Percentiles rank a stretch among this genome's conserved stretches.
These are phyloP conservation scores for Fusarium subtropicale DNA, from an alignment of 2,329 filamentous ascomycete genomes.

Conservation along the genomic window DNA sequence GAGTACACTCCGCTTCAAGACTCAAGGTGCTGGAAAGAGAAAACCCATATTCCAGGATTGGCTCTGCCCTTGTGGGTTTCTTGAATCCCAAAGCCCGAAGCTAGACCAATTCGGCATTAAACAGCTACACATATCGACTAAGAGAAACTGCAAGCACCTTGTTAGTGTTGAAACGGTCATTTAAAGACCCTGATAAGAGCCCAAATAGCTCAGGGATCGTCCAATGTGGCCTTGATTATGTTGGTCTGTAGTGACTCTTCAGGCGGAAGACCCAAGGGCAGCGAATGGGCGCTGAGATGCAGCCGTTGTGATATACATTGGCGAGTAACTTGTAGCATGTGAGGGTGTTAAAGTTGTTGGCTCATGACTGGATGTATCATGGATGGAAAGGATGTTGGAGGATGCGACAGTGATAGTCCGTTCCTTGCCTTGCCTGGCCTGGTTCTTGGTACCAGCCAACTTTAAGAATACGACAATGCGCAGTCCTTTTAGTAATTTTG, in stretches of 20 bases:
- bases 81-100: constrained; percentile 12
- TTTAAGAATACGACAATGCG: constrained; percentile 40
- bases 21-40: constrained; percentile 24
- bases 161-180: constrained; percentile 31
- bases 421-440: constrained; percentile 4
- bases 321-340: constrained; percentile 21
- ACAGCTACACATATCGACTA: constrained; percentile 32
- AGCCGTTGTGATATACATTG: constrained; percentile 17
- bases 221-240: constrained; percentile 21
- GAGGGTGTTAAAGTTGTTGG: constrained; percentile 2
- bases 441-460: constrained; percentile 16
- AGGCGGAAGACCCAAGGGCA: constrained; percentile 31
- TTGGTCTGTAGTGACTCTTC: constrained; percentile 19
- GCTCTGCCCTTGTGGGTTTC: constrained; percentile 19
- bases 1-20: constrained; percentile 22
- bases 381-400: constrained; percentile 18
- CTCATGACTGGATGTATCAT: not conserved
- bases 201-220: constrained; percentile 33
- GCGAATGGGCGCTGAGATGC: constrained; percentile 36
- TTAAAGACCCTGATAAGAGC: constrained; percentile 37
- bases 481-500: constrained; percentile 4
- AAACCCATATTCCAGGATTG: constrained; percentile 28
- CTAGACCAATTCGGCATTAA: constrained; percentile 37
- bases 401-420: constrained; percentile 22
- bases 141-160: constrained; percentile 34